Base-by-base conservation (phyloP, 441 rosid species). In the Arabidopsis hybrid region DNA sequence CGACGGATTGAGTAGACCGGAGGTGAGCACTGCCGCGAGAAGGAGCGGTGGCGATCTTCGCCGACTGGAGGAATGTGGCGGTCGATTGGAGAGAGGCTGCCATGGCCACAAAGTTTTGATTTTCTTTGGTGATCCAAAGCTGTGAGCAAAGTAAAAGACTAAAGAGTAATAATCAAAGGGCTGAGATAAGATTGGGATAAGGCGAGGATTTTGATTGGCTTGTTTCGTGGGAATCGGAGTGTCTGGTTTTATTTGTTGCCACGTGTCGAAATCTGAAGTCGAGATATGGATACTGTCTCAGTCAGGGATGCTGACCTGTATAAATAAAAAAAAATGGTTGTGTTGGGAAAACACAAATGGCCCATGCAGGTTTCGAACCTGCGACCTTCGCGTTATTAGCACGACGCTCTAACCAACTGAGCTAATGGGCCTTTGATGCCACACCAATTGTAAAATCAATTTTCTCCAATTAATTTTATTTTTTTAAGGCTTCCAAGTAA, bases 341-440 rank as follows among this genome's bases (percentile, higher is more conserved):
- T 14, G 1, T 3, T 7, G n/a, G n/a, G n/a, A n/a, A n/a, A n/a
- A n/a, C n/a, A n/a, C 26, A 21, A 46, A 17, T 85, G 89, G 89
- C 90, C 93, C 80, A 83, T 88, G 80, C 90, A 88, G 90, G 89
- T 83, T 43, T 87, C 83, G 85, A 88, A 88, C 96, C 90, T 90
- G 87, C 78, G 90, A 88, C 87, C 91, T 87, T 88, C 84, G 92
- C 87, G 92, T 89, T 94, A 88, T 92, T 94, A 90, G 92, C 94
- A 92, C 88, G 88, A 89, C 87, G 38, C 69, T 65, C 72, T 69
- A 68, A 64, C 69, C 71, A 57, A 58, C 77, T 72, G 80, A 77
- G 77, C 77, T 77, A 77, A 77, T 60, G 52, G 80, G 80, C 73
- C 80, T n/a, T n/a, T n/a, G n/a, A n/a, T n/a, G n/a, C n/a, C n/a